Conservation (phyloP, 2,329 filamentous ascomycete genomes). For the Bipolaris cookei region DNA sequence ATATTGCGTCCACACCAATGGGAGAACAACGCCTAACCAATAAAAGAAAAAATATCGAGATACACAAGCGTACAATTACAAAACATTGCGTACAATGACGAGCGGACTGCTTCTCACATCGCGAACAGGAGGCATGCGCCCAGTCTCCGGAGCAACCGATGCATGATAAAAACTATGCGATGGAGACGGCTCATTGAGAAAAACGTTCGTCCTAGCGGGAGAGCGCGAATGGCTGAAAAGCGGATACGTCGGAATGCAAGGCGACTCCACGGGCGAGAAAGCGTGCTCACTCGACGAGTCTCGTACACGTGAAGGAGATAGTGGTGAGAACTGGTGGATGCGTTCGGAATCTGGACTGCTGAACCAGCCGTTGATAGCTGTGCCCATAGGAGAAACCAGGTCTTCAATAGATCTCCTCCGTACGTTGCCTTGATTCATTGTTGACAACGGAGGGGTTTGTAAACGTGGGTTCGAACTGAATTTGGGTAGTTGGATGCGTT, state of each 20-base stretch:
- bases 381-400: slow-evolving; percentile 20
- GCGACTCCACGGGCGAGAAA: slow-evolving; percentile 24
- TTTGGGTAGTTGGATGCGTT: slow-evolving; percentile 5
- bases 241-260: slow-evolving; percentile 7
- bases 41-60: no score
- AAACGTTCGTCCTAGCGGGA: background rate
- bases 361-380: slow-evolving; percentile 24
- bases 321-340: slow-evolving; percentile 1
- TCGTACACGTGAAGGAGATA: slow-evolving; percentile 15
- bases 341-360: slow-evolving; percentile 3
- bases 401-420: slow-evolving; percentile 15
- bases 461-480: slow-evolving; percentile 11
- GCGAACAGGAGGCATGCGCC: background rate
- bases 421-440: background rate
- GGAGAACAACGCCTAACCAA: no score
- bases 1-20: no score
- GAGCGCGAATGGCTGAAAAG: background rate
- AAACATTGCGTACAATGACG: background rate
- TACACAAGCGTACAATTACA: background rate
- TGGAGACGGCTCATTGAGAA: background rate
- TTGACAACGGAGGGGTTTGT: slow-evolving; percentile 7
- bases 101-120: slow-evolving; percentile 10
- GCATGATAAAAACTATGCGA: background rate
- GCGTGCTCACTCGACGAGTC: slow-evolving; percentile 26
- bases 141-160: background rate